Evolutionary conservation across 495 filamentous ascomycete genomes (phyloP).

Genomic region (Penicillium verhagenii): DNA sequence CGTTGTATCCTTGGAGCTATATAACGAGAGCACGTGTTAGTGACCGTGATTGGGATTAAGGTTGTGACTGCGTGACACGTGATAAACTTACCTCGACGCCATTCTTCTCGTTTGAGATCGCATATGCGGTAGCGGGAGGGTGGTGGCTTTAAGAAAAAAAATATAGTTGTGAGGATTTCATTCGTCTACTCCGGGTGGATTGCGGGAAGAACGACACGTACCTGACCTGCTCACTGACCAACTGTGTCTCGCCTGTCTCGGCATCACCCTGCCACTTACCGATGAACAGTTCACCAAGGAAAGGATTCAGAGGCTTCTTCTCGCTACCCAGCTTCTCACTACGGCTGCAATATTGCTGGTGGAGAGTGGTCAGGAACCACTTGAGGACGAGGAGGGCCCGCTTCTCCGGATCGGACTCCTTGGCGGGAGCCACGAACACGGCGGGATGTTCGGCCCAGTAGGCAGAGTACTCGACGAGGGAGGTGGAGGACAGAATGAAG

Average conservation of each 20-base stretch:
- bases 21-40: neutral
- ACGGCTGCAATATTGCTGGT: slow-evolving; percentile 88
- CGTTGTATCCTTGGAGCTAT: slow-evolving; percentile 89
- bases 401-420: slow-evolving; percentile 77
- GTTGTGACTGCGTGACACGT: too few species aligned
- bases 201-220: slow-evolving; percentile 26
- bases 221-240: slow-evolving; percentile 83
- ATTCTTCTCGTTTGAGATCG: slow-evolving; percentile 80
- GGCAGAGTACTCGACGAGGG: slow-evolving; percentile 89
- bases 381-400: slow-evolving; percentile 85
- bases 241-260: slow-evolving; percentile 62
- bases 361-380: slow-evolving; percentile 96
- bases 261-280: slow-evolving; percentile 73
- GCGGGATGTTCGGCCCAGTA: slow-evolving; percentile 96
- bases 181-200: neutral
- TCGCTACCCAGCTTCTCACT: slow-evolving; percentile 91
- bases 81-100: slow-evolving; percentile 60
- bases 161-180: slow-evolving; percentile 2
- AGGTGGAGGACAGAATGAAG: slow-evolving; percentile 91
- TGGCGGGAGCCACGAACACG: slow-evolving; percentile 81
- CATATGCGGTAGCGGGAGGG: slow-evolving; percentile 94
- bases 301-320: slow-evolving; percentile 95
- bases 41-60: neutral
- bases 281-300: slow-evolving; percentile 86
- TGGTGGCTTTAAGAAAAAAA: slow-evolving; percentile 83